Percentiles rank a stretch among this genome's conserved stretches.
Conservation (phyloP, 2,329 filamentous ascomycete species). For the Ophiosphaerella korrae region DNA sequence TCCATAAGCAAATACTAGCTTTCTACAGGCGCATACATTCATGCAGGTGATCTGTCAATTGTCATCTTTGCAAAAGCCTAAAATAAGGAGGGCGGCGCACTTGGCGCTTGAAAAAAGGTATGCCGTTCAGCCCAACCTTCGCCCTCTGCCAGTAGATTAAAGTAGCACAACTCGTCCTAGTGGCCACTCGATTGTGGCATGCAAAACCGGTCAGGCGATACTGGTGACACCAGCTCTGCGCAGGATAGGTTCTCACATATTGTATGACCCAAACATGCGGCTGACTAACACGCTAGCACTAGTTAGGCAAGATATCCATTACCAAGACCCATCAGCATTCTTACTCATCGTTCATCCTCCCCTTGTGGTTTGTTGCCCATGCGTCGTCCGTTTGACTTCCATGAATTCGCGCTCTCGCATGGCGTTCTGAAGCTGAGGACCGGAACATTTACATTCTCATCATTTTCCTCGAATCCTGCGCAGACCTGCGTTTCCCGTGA, state of each 20-base stretch:
- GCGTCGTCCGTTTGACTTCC: conserved; percentile 2
- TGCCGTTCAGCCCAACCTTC: no score
- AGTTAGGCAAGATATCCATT: conserved; percentile 9
- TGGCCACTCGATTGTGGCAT: not conserved
- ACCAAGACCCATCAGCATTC: conserved; percentile 23
- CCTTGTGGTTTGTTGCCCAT: conserved; percentile 7
- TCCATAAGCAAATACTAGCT: not conserved
- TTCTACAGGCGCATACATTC: not conserved
- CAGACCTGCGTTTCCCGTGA: conserved; percentile 15
- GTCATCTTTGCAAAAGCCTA: not conserved
- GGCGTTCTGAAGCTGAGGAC: not conserved
- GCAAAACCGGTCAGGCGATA: not conserved
- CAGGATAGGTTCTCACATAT: not conserved
- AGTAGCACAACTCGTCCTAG: no score
- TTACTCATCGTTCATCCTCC: conserved; percentile 24
- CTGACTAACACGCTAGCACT: conserved; percentile 22
- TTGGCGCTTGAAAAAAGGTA: not conserved
- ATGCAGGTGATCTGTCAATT: no score
- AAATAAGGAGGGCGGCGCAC: not conserved
- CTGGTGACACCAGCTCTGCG: not conserved
- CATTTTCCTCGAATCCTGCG: conserved; percentile 8
- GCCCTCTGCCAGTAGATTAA: no score
- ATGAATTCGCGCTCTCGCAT: conserved; percentile 1
- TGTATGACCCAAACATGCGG: conserved; percentile 5
- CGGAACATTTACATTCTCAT: conserved; percentile 3